A percentile compares a stretch with the other conserved stretches of the same genome.
Conservation (phyloP, 768 basidiomycete genomes). For the Tricholomella constricta region DNA sequence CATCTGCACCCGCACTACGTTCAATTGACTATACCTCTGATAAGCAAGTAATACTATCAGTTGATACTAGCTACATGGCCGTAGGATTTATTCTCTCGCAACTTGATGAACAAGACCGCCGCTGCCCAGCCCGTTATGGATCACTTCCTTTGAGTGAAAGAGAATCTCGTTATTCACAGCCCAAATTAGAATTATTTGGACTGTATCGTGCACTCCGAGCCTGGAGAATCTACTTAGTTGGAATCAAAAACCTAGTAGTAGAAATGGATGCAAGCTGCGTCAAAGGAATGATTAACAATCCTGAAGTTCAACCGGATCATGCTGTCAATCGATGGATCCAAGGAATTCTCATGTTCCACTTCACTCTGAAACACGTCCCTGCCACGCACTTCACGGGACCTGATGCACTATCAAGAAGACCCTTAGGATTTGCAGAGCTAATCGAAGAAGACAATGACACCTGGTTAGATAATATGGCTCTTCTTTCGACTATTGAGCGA, state of each 20-base stretch:
- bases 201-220: conserved; percentile 27
- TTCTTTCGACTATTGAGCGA: background rate
- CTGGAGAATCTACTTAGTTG: conserved; percentile 19
- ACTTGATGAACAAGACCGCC: background rate
- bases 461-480: background rate
- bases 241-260: conserved; percentile 18
- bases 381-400: background rate
- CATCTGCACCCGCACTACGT: background rate
- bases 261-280: conserved; percentile 18
- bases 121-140: background rate
- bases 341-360: conserved; percentile 31
- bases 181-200: conserved; percentile 38
- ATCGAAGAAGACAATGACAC: background rate
- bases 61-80: background rate
- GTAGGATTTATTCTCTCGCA: background rate
- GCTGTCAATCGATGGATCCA: conserved; percentile 34
- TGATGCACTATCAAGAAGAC: background rate
- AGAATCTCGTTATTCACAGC: conserved; percentile 32
- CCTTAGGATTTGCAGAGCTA: background rate
- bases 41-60: background rate
- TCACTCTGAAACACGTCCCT: conserved; percentile 33
- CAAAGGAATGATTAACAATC: conserved; percentile 26
- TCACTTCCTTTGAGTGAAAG: conserved; percentile 18
- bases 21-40: background rate
- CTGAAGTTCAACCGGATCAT: conserved; percentile 20